Evolutionary conservation across 257 asterid genomes (phyloP), one percentile per base, ranked within the genome.

Genomic region (Solanum lignicaule): DNA sequence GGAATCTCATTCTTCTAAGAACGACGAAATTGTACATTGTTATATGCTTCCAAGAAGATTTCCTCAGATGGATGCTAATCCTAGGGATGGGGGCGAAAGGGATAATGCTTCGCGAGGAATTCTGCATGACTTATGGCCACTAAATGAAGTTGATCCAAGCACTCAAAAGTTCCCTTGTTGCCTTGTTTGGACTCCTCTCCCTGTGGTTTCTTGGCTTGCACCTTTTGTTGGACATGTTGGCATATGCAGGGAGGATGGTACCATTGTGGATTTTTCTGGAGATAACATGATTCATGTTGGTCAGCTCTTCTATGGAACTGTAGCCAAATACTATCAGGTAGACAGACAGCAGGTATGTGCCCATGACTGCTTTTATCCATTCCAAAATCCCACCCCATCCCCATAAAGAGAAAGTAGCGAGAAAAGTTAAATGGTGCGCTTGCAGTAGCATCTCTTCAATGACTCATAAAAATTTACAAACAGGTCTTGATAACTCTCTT

Each of bases 161-260:
- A 93, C 91, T 39, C 95, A 98, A 55, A 95, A 88, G 84, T 95
- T 97, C 90, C 98, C 98, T 6, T 97, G 98, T 87, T 97, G 99
- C 88, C 10, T 97, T 23, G 98, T 97, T 60, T 95, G 99, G 99
- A 89, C 95, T 20, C 99, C 99, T 60, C 94, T 97, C 84, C 99
- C 99, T 7, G 88, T 97, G 43, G 99, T 95, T 29, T 97, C 99
- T 18, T 97, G 99, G 99, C 89, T 95, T 91, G 99, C 99, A 7
- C 99, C 99, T 69, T 97, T 95, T 90, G 90, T 95, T 3, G 99
- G 99, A 36, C 99, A 97, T 90, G 95, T 94, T 38, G 99, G 98
- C 39, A 90, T 95, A 89, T 93, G 99, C 92, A 90, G 82, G 88
- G 98, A 95, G 91, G 98, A 97, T 14, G 98, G 98, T 20, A 83